Evolutionary conservation across 805 yeast species (phyloP), one percentile per base, ranked within the genome.

Genomic region (Ogataea neopini): DNA sequence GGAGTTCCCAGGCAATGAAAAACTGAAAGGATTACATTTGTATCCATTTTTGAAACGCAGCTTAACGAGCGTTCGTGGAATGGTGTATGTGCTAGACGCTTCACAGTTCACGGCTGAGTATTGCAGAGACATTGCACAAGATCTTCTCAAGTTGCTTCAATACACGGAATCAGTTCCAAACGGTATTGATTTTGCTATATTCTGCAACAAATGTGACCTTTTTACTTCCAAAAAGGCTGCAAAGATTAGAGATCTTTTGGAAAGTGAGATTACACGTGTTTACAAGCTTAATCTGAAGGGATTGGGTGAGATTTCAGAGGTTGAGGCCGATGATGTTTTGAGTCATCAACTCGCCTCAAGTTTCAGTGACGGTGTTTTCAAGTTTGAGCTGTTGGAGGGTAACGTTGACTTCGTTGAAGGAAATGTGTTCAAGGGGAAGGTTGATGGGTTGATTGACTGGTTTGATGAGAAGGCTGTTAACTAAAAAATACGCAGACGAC

Each of bases 1-100:
- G 43, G 98, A 92, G 60, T 82, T 82, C 52, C 99, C 99, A 2
- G 97, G 97, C n/a, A 90, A 86, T 67, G 69, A 77, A 46, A 89
- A 88, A 66, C 79, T 91, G 55, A 79, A 77, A 45, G 78, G 80
- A 48, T 69, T 83, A 43, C 70, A 81, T 28, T 54, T 72, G 49
- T 75, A 77, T 45, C 76, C 77, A 47, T 69, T 76, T 53, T 60
- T 82, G 38, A 70, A 71, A 47, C 69, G 71, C 11, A 68, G 77
- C 38, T 47, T 66, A 17, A 48, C 64, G 15, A 67, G 77, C 14
- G 63, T 86, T 43, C 78, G 76, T 53, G 97, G 96, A 4, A 69
- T 89, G 4, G 68, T 91, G 1, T 89, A 79, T 53, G 73, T 92
- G 50, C 71, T 91, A n/a, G 98, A 92, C 66, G 77, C 95, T 0